Base-by-base conservation (phyloP, 306 rosid species). In the Ceratonia siliqua region DNA sequence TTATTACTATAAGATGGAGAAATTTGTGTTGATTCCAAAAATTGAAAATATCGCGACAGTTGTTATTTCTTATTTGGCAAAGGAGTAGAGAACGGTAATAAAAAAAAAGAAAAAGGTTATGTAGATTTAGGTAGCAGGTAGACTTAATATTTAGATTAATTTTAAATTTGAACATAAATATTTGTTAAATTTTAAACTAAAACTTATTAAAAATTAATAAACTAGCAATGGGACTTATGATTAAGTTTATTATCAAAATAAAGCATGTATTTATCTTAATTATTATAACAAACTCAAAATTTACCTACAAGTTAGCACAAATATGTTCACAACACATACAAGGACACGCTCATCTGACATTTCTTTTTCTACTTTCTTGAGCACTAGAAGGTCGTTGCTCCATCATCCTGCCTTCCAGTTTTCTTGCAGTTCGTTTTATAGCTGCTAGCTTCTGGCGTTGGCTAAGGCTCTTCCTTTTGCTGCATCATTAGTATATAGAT, bases 381-480 rank as follows among this genome's bases (percentile, higher is more conserved):
- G 70, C 67, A 72, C 22, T 79, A 59, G 85, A 62, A 72, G 79
- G 73, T 46, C 72, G 75, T 68, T 72, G 85, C 50, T 48, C 86
- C 69, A 1, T 74, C 87, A 67, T 73, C 78, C 76, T 86, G 71
- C 78, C 76, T 82, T 82, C 98, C n/a, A 91, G 75, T 85, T 82
- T 94, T 87, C 80, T 87, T 36, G 91, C 80, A 42, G 92, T 59
- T 33, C 92, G 90, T 79, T 76, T 85, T 62, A 87, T 84, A 22
- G 89, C 97, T 0, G 91, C 93, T 39, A 85, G 87, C 79, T 86
- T 94, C 82, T 89, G 87, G 69, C 87, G 86, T 66, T 82, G 86
- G 70, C 8, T 82, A 68, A 70, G 78, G 39, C 91, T 67, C 82
- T 80, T 78, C 74, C 93, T 82, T 82, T 81, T 86, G 85, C 93